Evolutionary conservation across 805 yeast genomes (phyloP), one percentile per base, ranked within the genome.

Genomic region (Cyberlindnera saturnus): DNA sequence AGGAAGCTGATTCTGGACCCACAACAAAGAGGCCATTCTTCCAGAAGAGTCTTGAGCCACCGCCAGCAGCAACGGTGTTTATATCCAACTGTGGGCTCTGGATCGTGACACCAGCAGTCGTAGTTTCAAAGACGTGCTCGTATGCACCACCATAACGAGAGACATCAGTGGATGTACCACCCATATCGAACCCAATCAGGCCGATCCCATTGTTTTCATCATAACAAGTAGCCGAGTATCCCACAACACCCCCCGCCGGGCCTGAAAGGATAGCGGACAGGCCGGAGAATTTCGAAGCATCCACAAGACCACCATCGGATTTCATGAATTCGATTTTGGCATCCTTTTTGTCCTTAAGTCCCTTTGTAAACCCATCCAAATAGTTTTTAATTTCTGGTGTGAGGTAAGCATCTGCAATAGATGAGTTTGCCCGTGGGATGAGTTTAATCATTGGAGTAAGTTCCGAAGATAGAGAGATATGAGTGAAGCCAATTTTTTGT

Each of bases 181-280:
- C 96, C 90, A 86, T 85, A 62, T 86, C 96, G 52, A 86, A 84
- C 0, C 93, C 95, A 44, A 86, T 75, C 38, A 84, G 69, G 0
- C 95, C 89, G 19, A 74, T 71, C 11, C 65, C 63, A 43, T 74
- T 74, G n/a, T 64, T 55, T 1, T 66, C 63, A 47, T 78, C 71
- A 59, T 73, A 87, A 48, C 96, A 86, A 0, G 98, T 90, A 41
- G 78, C 74, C 0, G 96, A 86, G 54, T 80, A 86, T 0, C 98
- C 98, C 30, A 91, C 96, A 45, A 91, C 95, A 39, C 98, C 98
- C 32, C 98, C 98, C 9, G 98, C 98, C 3, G 98, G 98, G 3
- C 98, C 98, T 1, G 96, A 87, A 31, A 91, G 65, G 39, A 91
- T 85, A 4, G 98, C 96, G 52, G 80, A 75, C 32, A 91, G 68